phyloP scores from a whole-genome alignment of 306 rosid genomes.

The Quercus robur region DNA sequence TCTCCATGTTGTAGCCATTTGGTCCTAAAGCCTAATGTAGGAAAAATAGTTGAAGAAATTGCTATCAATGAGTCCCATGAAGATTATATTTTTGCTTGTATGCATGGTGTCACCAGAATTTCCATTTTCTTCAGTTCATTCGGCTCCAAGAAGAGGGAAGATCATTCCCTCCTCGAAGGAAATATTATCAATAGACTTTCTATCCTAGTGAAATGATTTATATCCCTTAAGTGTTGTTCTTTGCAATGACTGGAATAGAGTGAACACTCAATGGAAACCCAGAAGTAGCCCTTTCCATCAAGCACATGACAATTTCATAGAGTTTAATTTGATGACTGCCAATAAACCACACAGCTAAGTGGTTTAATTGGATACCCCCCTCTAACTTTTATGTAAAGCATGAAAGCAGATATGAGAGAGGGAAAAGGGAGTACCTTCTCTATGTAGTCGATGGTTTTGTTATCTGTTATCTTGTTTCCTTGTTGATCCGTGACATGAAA shows the following conservation, averaged over 20 bases:
- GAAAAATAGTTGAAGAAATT: conserved; percentile 40
- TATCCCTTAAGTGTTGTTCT: background rate
- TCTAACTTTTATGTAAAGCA: background rate
- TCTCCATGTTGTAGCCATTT: conserved; percentile 53
- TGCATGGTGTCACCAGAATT: background rate
- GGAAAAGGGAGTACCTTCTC: conserved; percentile 56
- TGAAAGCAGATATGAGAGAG: conserved; percentile 11
- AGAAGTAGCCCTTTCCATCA: background rate
- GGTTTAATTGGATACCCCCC: background rate
- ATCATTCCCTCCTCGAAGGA: too few relatives aligned
- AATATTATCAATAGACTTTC: background rate
- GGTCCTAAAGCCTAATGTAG: conserved; percentile 83
- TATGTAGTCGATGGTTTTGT: conserved; percentile 58
- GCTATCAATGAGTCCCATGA: conserved; percentile 33
- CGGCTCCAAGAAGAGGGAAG: background rate
- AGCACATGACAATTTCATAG: background rate
- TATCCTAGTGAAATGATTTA: background rate
- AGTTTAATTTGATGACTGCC: background rate
- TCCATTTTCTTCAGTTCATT: background rate
- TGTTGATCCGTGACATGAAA: conserved; percentile 90
- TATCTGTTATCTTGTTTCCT: conserved; percentile 71
- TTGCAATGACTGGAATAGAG: background rate
- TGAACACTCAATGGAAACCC: background rate
- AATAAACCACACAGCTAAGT: background rate
- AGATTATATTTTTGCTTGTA: background rate